A percentile compares a stretch with the other conserved stretches of the same genome.
phyloP scores from a whole-genome alignment of 2,329 filamentous ascomycete species.

The Shiraia bambusicola region DNA sequence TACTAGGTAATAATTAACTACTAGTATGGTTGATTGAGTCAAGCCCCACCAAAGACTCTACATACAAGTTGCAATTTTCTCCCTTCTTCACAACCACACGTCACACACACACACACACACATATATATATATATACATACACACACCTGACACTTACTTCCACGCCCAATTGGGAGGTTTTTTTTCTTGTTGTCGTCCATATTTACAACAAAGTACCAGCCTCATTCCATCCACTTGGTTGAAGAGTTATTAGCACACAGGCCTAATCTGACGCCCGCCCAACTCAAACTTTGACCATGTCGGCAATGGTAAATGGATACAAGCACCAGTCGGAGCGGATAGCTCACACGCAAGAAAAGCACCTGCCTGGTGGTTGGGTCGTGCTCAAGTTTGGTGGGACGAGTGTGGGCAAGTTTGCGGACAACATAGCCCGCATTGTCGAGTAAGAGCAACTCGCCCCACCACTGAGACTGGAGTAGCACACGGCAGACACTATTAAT shows the following conservation, averaged over 20 bases:
- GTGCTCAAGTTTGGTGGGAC: constrained; percentile 96
- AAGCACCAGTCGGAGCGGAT: constrained; percentile 40
- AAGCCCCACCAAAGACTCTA: constrained; percentile 15
- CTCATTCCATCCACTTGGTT: no score
- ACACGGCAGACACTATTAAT: constrained; percentile 14
- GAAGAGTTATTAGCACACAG: not conserved
- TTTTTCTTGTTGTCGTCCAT: not conserved
- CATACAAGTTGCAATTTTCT: not conserved
- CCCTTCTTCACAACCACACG: constrained; percentile 9
- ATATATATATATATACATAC: not conserved
- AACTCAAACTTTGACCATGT: constrained; percentile 21
- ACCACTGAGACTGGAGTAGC: no score
- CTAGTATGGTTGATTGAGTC: constrained; percentile 17
- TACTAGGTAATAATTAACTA: constrained; percentile 5
- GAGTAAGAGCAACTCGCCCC: constrained; percentile 34
- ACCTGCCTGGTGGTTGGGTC: constrained; percentile 66
- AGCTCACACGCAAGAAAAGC: constrained; percentile 49
- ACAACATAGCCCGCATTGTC: constrained; percentile 64
- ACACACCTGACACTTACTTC: not conserved
- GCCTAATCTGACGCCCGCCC: not conserved
- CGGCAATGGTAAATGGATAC: constrained; percentile 34
- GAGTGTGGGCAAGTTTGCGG: constrained; percentile 90
- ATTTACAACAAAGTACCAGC: not conserved
- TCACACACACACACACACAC: constrained; percentile 5
- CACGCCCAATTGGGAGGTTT: not conserved